phyloP scores from a whole-genome alignment of 371 early-diverging fungal species.

The Circinella minor region DNA sequence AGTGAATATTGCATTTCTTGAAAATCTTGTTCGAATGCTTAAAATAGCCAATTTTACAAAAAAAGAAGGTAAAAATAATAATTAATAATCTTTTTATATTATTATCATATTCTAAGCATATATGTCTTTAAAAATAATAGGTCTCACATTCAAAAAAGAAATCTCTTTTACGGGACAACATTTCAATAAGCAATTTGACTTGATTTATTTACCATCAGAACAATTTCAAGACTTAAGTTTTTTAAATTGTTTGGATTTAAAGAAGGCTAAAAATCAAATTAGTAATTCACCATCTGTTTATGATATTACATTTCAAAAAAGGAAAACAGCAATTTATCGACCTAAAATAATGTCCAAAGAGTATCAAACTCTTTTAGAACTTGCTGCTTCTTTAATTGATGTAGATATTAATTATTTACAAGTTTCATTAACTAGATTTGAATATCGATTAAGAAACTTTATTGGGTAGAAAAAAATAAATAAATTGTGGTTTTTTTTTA shows the following conservation, averaged over 20 bases:
- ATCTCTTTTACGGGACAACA: not conserved
- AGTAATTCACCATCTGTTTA: not conserved
- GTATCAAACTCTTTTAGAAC: not conserved
- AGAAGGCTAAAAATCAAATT: not conserved
- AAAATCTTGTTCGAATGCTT: too few relatives aligned
- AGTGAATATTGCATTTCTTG: too few relatives aligned
- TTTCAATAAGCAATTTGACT: not conserved
- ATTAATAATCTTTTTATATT: too few relatives aligned
- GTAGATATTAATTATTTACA: not conserved
- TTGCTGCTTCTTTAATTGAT: not conserved
- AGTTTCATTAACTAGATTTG: not conserved
- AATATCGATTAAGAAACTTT: not conserved
- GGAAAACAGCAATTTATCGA: too few relatives aligned
- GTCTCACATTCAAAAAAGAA: too few relatives aligned
- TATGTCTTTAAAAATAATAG: too few relatives aligned
- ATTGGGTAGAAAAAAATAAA: not conserved
- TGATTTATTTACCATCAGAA: not conserved
- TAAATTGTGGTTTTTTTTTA: not conserved
- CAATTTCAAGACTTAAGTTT: not conserved
- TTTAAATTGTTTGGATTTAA: not conserved
- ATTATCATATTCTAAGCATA: too few relatives aligned
- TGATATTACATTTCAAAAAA: not conserved
- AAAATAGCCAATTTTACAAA: too few relatives aligned
- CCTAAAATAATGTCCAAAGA: not conserved
- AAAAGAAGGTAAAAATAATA: too few relatives aligned